Base-by-base conservation (phyloP, 2,329 filamentous ascomycete species). In the Colletotrichum sp. region DNA sequence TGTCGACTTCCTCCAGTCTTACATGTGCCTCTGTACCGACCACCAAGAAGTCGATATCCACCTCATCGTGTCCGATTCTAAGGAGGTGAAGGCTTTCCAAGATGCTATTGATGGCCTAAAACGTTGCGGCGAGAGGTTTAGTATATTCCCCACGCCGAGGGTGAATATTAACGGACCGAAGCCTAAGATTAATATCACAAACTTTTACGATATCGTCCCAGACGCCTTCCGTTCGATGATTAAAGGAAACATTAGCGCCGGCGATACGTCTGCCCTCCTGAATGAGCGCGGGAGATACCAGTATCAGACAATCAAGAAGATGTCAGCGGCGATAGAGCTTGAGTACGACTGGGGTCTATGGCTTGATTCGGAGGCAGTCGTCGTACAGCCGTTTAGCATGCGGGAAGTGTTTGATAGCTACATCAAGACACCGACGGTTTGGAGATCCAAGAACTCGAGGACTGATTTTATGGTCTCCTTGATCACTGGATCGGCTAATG, bases 291-390 rank as follows among this genome's bases (percentile, higher is more conserved):
- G 73, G 5, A 76, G 64, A 29, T 69, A 15, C 27, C 39, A 72
- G n/a, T 76, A 76, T 15, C 73, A 76, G 15, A 64, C 73, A 9
- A 68, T 76, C 25, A 76, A 76, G 36, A 76, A 76, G 32, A 4
- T 76, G 44, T 39, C 63, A 7, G 73, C 69, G n/a, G 72, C 72
- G 25, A 27, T 27, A 15, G 25, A 32, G 19, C n/a, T 76, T 3
- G n/a, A 76, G 2, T 76, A 72, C n/a, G 69, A 76, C 63, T 76
- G 65, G 36, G 73, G 36, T 8, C 73, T 76, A 0, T 76, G 73
- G 69, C 25, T 72, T 12, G 73, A 76, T 19, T 76, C 73, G 1
- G 73, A 76, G 22, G 64, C 69, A 8, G 59, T 76, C 7, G 73
- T n/a, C 4, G 73, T 76, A 13, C 73, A 68, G 44, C 73, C 69